A percentile compares a stretch with the other conserved stretches of the same genome.
phyloP scores from a whole-genome alignment of 345 rosid genomes.

The Citrus trifoliata region DNA sequence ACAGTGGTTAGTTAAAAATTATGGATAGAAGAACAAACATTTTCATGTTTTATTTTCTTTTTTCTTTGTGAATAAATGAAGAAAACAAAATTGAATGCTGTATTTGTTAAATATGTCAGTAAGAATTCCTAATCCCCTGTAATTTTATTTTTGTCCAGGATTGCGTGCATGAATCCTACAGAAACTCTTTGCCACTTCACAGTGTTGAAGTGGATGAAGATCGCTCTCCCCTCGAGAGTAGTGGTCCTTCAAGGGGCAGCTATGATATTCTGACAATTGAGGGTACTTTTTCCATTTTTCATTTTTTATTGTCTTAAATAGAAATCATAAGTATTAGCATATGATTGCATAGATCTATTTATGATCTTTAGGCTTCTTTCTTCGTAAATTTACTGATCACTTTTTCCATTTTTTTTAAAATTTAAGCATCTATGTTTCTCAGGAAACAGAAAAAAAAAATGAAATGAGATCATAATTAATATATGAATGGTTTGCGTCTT shows the following conservation, averaged over 20 bases:
- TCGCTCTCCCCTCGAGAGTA: slow-evolving; percentile 54
- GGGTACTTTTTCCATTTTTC: slow-evolving; percentile 39
- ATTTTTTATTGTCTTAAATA: not conserved
- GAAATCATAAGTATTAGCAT: not conserved
- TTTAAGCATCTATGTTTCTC: not conserved
- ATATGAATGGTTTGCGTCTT: not conserved
- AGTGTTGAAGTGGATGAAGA: slow-evolving; percentile 63
- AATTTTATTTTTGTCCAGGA: slow-evolving; percentile 33
- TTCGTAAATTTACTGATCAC: not conserved
- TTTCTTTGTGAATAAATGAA: not conserved
- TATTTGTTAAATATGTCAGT: not conserved
- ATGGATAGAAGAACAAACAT: not conserved
- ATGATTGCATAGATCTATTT: not conserved
- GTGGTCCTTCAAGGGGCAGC: slow-evolving; percentile 40
- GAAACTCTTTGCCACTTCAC: slow-evolving; percentile 59
- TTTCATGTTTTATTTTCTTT: not conserved
- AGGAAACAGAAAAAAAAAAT: not conserved
- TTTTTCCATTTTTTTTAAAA: no score
- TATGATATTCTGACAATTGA: slow-evolving; percentile 54
- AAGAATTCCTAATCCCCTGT: not conserved
- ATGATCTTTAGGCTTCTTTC: not conserved
- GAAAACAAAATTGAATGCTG: not conserved
- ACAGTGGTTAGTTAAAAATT: not conserved
- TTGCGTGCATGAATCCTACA: slow-evolving; percentile 70
- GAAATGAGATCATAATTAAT: not conserved